Evolutionary conservation across 106 monocot genomes (phyloP).

Genomic region (Platanthera guangdongensis): DNA sequence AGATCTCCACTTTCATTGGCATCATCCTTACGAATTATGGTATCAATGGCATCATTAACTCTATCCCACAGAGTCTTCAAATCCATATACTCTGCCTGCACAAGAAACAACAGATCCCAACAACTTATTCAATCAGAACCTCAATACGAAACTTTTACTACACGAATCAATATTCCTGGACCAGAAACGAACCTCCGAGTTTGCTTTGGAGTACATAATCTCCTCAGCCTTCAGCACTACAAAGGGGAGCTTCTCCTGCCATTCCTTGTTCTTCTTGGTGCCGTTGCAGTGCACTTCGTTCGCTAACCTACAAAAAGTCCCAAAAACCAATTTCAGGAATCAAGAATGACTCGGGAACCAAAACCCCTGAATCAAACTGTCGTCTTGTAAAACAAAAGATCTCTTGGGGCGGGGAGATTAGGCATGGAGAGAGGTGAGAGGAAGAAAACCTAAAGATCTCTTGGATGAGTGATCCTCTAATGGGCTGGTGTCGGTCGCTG

Average conservation of each 20-base stretch:
- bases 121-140: background rate
- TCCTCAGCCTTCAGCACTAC: constrained; percentile 85
- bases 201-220: constrained; percentile 93
- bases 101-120: background rate
- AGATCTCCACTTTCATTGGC: constrained; percentile 14
- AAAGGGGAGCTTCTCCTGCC: constrained; percentile 84
- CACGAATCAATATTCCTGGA: background rate
- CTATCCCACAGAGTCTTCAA: constrained; percentile 50
- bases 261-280: constrained; percentile 75
- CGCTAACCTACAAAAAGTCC: constrained; percentile 37
- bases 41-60: constrained; percentile 48
- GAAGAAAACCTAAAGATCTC: constrained; percentile 63
- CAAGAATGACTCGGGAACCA: background rate
- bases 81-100: constrained; percentile 77
- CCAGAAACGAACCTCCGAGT: constrained; percentile 51
- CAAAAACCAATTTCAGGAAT: background rate
- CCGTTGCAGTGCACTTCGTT: constrained; percentile 52
- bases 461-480: constrained; percentile 79
- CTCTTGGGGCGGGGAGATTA: background rate
- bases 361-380: background rate
- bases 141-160: background rate
- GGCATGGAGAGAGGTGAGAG: background rate
- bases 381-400: background rate
- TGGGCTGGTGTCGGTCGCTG: constrained; percentile 81
- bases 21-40: constrained; percentile 23